Percentiles rank a stretch among this genome's conserved stretches.
Evolutionary conservation across 257 asterid species (phyloP).

Genomic region (Penstemon davidsonii): DNA sequence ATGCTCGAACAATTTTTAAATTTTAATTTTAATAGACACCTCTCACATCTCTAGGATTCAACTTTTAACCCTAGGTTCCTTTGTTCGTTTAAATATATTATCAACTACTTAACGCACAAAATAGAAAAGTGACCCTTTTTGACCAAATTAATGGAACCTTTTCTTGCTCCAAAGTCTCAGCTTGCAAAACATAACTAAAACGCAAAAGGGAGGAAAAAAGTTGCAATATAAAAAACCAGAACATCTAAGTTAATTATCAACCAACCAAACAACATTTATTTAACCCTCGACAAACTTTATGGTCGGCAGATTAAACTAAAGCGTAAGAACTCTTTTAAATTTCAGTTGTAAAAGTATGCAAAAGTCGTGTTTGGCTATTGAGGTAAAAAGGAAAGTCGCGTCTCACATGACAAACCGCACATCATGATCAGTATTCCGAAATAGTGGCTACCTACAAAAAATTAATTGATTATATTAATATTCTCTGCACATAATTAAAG

Average conservation of each 20-base stretch:
- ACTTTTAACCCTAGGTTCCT: neutral
- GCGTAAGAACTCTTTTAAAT: neutral
- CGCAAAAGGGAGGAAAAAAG: neutral
- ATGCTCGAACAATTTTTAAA: slow-evolving; percentile 16
- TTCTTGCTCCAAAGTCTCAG: slow-evolving; percentile 29
- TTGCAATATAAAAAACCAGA: slow-evolving; percentile 14
- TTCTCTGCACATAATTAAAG: too few species aligned
- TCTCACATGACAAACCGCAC: too few species aligned
- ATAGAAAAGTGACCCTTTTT: slow-evolving; percentile 31
- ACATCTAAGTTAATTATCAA: neutral
- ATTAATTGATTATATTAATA: too few species aligned
- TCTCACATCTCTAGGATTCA: slow-evolving; percentile 11
- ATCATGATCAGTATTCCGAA: too few species aligned
- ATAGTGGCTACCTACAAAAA: too few species aligned
- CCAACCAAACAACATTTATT: neutral
- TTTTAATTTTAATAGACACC: slow-evolving; percentile 4
- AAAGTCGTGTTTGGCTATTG: too few species aligned
- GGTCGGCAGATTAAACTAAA: slow-evolving; percentile 15
- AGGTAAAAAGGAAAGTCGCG: too few species aligned
- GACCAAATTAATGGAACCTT: slow-evolving; percentile 40
- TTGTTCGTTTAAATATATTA: neutral
- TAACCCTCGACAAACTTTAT: slow-evolving; percentile 21
- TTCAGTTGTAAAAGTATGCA: neutral
- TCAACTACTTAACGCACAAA: slow-evolving; percentile 21
- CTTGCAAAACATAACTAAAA: slow-evolving; percentile 3